Conservation (phyloP, 1,139 yeast species). For the Saccharomyces hybrid region DNA sequence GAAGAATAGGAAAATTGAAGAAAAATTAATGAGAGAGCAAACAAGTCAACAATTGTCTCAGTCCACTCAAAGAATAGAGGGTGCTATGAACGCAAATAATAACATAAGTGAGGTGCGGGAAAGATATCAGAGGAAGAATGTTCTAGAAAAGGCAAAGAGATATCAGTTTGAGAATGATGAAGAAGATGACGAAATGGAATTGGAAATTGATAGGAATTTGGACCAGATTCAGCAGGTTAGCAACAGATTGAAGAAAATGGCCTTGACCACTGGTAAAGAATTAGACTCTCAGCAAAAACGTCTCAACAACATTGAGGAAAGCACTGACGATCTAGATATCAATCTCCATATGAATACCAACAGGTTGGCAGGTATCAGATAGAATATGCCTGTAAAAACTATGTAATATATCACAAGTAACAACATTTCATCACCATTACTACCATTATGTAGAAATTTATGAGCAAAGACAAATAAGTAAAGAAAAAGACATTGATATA, state of each 20-base stretch:
- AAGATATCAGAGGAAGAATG: conserved; percentile 33
- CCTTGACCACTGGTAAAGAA: conserved; percentile 47
- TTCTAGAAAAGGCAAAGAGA: conserved; percentile 35
- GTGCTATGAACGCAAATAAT: conserved; percentile 31
- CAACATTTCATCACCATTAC: background rate
- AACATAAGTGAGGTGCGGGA: conserved; percentile 30
- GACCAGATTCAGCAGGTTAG: conserved; percentile 44
- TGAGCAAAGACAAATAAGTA: background rate
- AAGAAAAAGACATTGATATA: background rate
- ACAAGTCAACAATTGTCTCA: conserved; percentile 39
- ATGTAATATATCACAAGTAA: background rate
- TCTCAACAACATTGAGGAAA: conserved; percentile 45
- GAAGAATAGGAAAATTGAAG: conserved; percentile 58
- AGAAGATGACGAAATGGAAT: conserved; percentile 56
- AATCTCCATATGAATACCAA: conserved; percentile 44
- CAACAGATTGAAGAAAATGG: conserved; percentile 44
- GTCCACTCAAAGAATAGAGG: conserved; percentile 45
- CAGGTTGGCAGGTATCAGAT: conserved; percentile 31
- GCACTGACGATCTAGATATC: conserved; percentile 47
- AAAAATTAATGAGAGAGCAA: conserved; percentile 40
- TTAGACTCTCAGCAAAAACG: conserved; percentile 47
- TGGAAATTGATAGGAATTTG: conserved; percentile 49
- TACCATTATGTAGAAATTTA: background rate
- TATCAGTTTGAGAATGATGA: conserved; percentile 54
- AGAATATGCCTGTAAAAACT: background rate